Evolutionary conservation across 805 yeast genomes (phyloP).

Genomic region (Candida mattraensis): DNA sequence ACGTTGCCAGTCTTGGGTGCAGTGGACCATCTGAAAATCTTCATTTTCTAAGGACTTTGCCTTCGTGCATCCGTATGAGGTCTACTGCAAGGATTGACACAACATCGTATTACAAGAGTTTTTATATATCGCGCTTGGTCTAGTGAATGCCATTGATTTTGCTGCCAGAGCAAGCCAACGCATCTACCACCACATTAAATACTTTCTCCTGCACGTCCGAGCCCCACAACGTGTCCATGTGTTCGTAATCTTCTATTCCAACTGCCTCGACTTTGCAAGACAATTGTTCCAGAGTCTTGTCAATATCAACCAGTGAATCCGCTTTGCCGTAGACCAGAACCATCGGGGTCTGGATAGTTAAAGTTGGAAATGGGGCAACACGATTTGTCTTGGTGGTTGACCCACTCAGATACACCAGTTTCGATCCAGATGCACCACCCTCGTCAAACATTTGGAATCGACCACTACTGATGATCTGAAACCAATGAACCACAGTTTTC

Average conservation of each 20-base stretch:
- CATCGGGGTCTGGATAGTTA: constrained; percentile 70
- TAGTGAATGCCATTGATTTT: no score
- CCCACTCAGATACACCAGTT: constrained; percentile 29
- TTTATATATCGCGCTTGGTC: no score
- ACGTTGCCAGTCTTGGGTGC: constrained; percentile 63
- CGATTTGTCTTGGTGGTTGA: constrained; percentile 38
- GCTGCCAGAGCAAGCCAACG: no score
- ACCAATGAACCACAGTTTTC: constrained; percentile 53
- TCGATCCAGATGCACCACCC: constrained; percentile 33
- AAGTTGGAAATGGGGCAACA: constrained; percentile 61
- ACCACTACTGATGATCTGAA: constrained; percentile 44
- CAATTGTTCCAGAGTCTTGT: constrained; percentile 66
- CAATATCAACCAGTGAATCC: constrained; percentile 86
- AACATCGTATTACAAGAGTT: no score
- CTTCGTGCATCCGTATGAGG: constrained; percentile 69
- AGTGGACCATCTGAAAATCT: constrained; percentile 48
- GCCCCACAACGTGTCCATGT: constrained; percentile 91
- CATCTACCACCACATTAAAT: constrained; percentile 24
- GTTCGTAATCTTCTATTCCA: constrained; percentile 74
- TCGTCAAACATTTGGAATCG: constrained; percentile 58
- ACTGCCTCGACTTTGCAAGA: constrained; percentile 45
- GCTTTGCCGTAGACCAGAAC: constrained; percentile 73
- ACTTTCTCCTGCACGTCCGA: constrained; percentile 53
- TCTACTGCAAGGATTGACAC: constrained; percentile 59
- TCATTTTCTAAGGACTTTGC: constrained; percentile 50